Conservation (phyloP, 306 rosid species). For the Cucumis melo region DNA sequence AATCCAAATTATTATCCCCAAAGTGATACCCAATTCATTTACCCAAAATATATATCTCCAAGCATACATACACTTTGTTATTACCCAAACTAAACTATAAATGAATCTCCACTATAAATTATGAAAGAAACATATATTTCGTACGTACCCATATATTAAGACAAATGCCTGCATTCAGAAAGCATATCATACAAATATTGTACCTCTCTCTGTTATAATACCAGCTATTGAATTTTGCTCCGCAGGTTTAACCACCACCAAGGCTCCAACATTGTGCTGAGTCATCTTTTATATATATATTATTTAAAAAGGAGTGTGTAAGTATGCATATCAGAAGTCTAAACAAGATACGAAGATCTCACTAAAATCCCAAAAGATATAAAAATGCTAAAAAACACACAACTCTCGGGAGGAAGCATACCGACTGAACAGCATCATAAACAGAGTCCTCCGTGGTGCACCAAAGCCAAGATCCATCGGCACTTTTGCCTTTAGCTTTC, state of each 20-base stretch:
- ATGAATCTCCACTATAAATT: background rate
- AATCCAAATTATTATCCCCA: too few relatives aligned
- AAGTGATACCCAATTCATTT: too few relatives aligned
- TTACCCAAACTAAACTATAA: background rate
- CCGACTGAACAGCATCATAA: constrained; percentile 97
- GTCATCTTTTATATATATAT: constrained; percentile 45
- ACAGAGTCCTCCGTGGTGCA: constrained; percentile 85
- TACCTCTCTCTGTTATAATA: constrained; percentile 97
- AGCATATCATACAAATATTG: background rate
- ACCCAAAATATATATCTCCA: too few relatives aligned
- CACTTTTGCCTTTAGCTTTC: constrained; percentile 65
- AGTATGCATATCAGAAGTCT: background rate
- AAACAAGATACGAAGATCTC: background rate
- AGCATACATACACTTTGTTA: background rate
- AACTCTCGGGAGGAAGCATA: constrained; percentile 15
- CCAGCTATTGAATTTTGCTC: constrained; percentile 65
- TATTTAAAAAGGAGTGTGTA: background rate
- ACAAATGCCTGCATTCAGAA: background rate
- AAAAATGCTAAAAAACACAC: background rate
- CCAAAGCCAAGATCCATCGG: constrained; percentile 99
- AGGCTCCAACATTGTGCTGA: constrained; percentile 93
- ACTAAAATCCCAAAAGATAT: too few relatives aligned
- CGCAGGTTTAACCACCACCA: constrained; percentile 86
- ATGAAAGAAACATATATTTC: background rate
- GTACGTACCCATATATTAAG: background rate